Evolutionary conservation across 177 flowering plant genomes (phyloP).

Genomic region (Telopea speciosissima): DNA sequence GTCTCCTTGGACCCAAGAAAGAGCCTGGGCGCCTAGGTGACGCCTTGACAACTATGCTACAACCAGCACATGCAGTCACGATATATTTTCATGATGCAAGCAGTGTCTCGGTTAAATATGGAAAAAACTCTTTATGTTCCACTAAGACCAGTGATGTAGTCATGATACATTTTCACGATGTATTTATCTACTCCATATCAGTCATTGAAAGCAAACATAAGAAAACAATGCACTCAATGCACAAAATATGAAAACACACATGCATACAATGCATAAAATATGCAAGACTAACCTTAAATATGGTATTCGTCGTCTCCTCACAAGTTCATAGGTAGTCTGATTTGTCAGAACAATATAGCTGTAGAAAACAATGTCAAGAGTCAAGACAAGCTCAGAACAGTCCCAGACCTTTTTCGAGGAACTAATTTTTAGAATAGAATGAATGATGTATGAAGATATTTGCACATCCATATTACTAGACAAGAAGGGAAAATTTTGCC

Average conservation of each 20-base stretch:
- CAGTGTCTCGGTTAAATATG: background rate
- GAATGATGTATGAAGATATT: background rate
- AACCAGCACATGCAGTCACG: too few species aligned
- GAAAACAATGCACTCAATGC: background rate
- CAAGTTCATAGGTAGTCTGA: slow-evolving; percentile 93
- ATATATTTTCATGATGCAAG: background rate
- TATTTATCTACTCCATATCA: too few species aligned
- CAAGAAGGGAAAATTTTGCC: background rate
- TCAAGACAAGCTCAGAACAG: slow-evolving; percentile 3
- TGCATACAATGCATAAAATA: background rate
- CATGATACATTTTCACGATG: too few species aligned
- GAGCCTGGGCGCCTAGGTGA: too few species aligned
- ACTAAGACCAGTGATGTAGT: too few species aligned
- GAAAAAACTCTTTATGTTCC: background rate
- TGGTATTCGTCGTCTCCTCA: slow-evolving; percentile 72
- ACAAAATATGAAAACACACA: background rate
- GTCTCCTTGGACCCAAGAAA: too few species aligned
- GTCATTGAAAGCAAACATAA: too few species aligned
- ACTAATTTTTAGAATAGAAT: background rate
- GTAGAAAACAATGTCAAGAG: slow-evolving; percentile 21
- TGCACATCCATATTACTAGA: background rate
- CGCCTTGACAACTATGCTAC: too few species aligned
- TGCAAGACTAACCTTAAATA: slow-evolving; percentile 59
- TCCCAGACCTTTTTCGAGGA: background rate
- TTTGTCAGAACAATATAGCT: slow-evolving; percentile 89